phyloP scores from a whole-genome alignment of 2,329 filamentous ascomycete species.

The Aspergillus neoniger region DNA sequence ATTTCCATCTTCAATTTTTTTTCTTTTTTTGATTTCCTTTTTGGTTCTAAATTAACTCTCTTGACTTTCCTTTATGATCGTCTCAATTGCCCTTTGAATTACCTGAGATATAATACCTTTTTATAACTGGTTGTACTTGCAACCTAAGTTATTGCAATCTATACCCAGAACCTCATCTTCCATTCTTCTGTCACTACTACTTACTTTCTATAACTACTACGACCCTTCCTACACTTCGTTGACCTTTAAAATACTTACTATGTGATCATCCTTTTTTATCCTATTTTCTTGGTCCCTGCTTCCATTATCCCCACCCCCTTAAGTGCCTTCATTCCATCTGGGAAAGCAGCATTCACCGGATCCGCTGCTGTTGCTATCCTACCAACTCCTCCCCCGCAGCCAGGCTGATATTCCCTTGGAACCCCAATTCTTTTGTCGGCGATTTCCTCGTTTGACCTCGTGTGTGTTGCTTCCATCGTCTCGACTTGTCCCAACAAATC shows the following conservation, averaged over 20 bases:
- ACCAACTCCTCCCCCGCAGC: slow-evolving; percentile 14
- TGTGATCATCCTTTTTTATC: slow-evolving; percentile 23
- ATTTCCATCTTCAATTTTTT: slow-evolving; percentile 31
- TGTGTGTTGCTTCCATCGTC: neutral
- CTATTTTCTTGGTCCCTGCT: slow-evolving; percentile 50
- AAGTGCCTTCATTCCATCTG: slow-evolving; percentile 35
- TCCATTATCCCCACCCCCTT: slow-evolving; percentile 49
- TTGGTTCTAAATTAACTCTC: slow-evolving; percentile 19
- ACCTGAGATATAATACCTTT: slow-evolving; percentile 23
- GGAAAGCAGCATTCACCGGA: slow-evolving; percentile 31
- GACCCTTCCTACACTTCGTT: slow-evolving; percentile 9
- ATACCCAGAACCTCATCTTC: slow-evolving; percentile 21
- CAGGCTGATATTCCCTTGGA: slow-evolving; percentile 15
- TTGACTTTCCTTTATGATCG: slow-evolving; percentile 17
- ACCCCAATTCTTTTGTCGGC: slow-evolving; percentile 1
- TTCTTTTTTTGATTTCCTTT: slow-evolving; percentile 16
- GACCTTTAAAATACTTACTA: slow-evolving; percentile 10
- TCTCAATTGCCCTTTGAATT: slow-evolving; percentile 19
- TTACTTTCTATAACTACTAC: slow-evolving; percentile 15
- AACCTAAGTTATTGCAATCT: slow-evolving; percentile 14
- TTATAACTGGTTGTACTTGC: slow-evolving; percentile 25
- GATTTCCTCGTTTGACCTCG: slow-evolving; percentile 1
- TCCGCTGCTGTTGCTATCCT: slow-evolving; percentile 26
- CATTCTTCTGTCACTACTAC: slow-evolving; percentile 15
- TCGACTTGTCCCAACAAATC: neutral